phyloP scores from a whole-genome alignment of 2,329 filamentous ascomycete genomes.

The Microcyclospora tardicrescens region DNA sequence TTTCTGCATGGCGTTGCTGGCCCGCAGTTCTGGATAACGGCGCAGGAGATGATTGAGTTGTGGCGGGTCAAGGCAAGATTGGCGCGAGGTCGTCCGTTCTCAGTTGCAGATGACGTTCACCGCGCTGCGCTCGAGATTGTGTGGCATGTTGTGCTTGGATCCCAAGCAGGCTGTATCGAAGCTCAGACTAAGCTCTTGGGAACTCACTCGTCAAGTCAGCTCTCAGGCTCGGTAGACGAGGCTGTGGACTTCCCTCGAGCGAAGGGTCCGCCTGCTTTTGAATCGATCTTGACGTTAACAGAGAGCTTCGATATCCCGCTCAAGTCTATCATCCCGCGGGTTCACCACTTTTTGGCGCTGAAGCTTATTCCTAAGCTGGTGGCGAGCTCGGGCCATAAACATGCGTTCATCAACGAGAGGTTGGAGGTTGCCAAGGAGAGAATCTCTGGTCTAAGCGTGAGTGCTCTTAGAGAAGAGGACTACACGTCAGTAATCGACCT shows the following conservation, averaged over 20 bases:
- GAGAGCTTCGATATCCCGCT: slow-evolving; percentile 12
- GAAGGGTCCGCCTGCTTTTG: slow-evolving; percentile 10
- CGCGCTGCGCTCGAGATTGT: slow-evolving; percentile 27
- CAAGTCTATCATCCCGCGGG: slow-evolving; percentile 11
- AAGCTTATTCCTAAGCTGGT: slow-evolving; percentile 4
- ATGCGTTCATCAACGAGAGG: slow-evolving; percentile 21
- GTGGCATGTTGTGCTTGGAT: slow-evolving; percentile 27
- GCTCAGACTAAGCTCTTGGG: slow-evolving; percentile 7
- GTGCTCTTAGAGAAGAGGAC: slow-evolving; percentile 14
- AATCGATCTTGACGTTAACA: slow-evolving; percentile 11
- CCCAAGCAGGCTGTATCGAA: slow-evolving; percentile 20
- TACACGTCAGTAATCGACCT: slow-evolving; percentile 25
- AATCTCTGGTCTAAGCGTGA: slow-evolving; percentile 6
- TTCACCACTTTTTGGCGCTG: slow-evolving; percentile 13
- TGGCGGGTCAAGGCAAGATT: slow-evolving; percentile 21
- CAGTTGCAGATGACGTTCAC: slow-evolving; percentile 23
- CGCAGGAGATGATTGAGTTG: slow-evolving; percentile 16
- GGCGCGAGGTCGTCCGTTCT: slow-evolving; percentile 22
- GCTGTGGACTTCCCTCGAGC: slow-evolving; percentile 10
- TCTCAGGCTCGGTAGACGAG: slow-evolving; percentile 1
- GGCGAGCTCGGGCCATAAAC: slow-evolving; percentile 9
- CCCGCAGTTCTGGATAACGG: slow-evolving; percentile 16
- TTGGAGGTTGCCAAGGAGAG: slow-evolving; percentile 22
- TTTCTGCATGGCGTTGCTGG: slow-evolving; percentile 20
- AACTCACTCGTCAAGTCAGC: slow-evolving; percentile 1